Base-by-base conservation (phyloP, 768 basidiomycete genomes). In the Mycena floridula region DNA sequence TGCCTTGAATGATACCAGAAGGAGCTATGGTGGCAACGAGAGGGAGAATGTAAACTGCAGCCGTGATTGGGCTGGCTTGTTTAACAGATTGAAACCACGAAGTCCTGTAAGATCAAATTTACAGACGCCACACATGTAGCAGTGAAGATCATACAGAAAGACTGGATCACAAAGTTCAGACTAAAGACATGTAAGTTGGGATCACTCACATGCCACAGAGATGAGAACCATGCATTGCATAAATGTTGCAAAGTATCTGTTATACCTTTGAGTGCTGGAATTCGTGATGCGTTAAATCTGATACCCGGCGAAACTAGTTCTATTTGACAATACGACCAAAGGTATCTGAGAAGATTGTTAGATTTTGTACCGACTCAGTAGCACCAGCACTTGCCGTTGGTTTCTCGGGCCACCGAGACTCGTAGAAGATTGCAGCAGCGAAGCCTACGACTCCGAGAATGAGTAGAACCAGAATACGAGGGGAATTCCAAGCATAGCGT, bases 11-110 rank as follows among this genome's bases (percentile, higher is more conserved):
- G 20, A 43, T 32, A 22, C 26, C 42, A 9, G 28, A 35, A 22
- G 42, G 42, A 3, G 42, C 12, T 15, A 44, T 44, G n/a, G 9
- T 16, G 13, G 16, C 28, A 4, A 12, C 11, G 12, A 44, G 9
- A 20, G 43, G 30, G 11, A 44, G 43, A 16, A 35, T 9, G 8
- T 37, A 36, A 12, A 44, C n/a, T 18, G 26, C 42, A n/a, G 42
- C 27, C n/a, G 15, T 43, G 27, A 43, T 43, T 8, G 42, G 42
- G 11, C n/a, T 16, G 25, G 28, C 42, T 12, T 18, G 26, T 16
- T 20, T 18, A 18, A 43, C 42, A n/a, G 42, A 18, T 35, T 43
- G 42, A 15, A 43, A 43, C 42, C 42, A 43, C 12, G 43, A 32
- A 11, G 43, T 26, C 12, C 43, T 44, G 9, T 20, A 32, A 9